Evolutionary conservation across 331 rosid species (phyloP), one percentile per base, ranked within the genome.

Genomic region (Malus hybrid): DNA sequence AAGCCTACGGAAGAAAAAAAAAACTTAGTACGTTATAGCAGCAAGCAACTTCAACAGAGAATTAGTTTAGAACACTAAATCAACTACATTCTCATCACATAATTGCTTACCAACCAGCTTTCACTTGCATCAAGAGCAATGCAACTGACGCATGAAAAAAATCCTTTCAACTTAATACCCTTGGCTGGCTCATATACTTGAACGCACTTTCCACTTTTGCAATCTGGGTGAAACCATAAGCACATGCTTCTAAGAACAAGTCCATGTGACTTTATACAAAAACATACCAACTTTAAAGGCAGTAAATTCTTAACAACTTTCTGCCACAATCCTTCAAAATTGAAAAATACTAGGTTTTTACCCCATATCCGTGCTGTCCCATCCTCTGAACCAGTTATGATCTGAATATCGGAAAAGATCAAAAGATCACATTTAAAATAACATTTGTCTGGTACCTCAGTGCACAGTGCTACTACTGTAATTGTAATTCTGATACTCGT

Each of bases 381-480:
- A 74, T 93, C 98, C 89, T 93, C 98, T 7, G 98, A 91, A 77
- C 98, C 97, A 61, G 97, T 91, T 82, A 93, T 86, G 76, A 91
- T 90, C 97, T 93, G 96, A 74, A 77, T 54, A 84, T 75, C 42
- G 39, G 60, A 27, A 56, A 62, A 42, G 73, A 76, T 22, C n/a
- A 68, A 24, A 69, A 34, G 28, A 6, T 31, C 73, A 59, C 36
- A 27, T 28, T 69, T 7, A 34, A 34, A 2, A 7, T 34, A 34
- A 34, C 42, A 34, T 34, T 34, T 7, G 42, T 32, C 65, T 44
- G 24, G 68, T 52, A 33, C 34, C 65, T 27, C n/a, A 55, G 33
- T 32, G 54, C 14, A 65, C 62, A 6, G 10, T 29, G 71, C 14
- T 36, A 27, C 24, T 36, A n/a, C 4, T 10, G 27, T 29, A 36